phyloP scores from a whole-genome alignment of 768 basidiomycete species.

The Suillus occidentalis region DNA sequence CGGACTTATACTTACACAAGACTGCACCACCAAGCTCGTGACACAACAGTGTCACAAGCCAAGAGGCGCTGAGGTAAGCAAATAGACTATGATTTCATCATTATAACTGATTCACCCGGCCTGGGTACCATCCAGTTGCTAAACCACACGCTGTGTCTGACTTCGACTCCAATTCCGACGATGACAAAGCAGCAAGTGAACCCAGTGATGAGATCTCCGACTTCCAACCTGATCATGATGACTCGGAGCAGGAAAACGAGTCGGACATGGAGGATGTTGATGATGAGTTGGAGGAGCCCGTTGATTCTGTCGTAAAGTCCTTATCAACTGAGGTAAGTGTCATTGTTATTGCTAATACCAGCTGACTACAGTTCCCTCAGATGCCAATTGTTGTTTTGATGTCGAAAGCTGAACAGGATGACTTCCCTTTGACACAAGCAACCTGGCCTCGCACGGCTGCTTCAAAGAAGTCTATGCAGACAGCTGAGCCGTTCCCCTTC shows the following conservation, averaged over 20 bases:
- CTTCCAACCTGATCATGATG: not conserved
- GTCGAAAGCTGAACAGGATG: not conserved
- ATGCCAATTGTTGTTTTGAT: not conserved
- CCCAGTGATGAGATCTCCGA: not conserved
- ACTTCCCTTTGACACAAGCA: not conserved
- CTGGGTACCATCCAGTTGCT: too few species aligned
- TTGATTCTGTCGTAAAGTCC: too few species aligned
- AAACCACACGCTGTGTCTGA: too few species aligned
- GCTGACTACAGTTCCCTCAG: not conserved
- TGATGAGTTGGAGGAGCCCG: not conserved
- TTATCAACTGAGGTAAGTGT: not conserved
- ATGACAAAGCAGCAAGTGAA: not conserved
- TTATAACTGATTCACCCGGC: too few species aligned
- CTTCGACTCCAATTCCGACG: not conserved
- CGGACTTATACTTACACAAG: not conserved
- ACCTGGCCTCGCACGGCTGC: not conserved
- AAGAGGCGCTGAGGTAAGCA: too few species aligned
- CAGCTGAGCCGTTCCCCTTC: not conserved
- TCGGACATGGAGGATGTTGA: not conserved
- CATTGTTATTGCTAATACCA: not conserved
- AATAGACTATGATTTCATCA: too few species aligned
- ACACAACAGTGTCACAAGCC: not conserved
- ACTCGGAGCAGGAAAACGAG: not conserved
- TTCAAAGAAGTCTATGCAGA: not conserved
- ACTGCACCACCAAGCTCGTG: not conserved